Base-by-base conservation (phyloP, 306 rosid genomes). In the Dalbergia cultrata region DNA sequence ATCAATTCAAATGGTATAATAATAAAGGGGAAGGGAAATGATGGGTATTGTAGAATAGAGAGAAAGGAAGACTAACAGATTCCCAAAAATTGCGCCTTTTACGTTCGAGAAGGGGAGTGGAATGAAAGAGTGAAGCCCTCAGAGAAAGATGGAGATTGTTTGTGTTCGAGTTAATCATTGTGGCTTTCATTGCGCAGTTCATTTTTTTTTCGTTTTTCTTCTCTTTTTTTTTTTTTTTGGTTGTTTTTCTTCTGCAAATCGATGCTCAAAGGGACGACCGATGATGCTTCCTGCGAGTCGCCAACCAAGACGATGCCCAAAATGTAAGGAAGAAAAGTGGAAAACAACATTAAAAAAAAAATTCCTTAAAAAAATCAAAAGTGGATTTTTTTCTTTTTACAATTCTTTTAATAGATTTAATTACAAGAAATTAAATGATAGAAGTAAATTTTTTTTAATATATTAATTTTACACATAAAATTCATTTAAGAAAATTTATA, bases 101-200 rank as follows among this genome's bases (percentile, higher is more conserved):
- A 39, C 98, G 92, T 57, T 88, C 90, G 50, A 93, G 75, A 35
- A 87, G 71, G 6, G 97, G 88, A 49, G 98, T 84, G 13, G 98
- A 90, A 78, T 93, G 98, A 81, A 93, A 93, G 74, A 90, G 80
- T n/a, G 92, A 89, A 59, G 84, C 82, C 83, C 80, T 83, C 9
- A 86, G 14, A 43, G 75, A 67, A 68, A 82, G 33, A 83, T 73
- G 73, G 65, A 41, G 74, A 54, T 77, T 66, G 12, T 77, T 75
- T 49, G 39, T 31, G 60, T 86, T 91, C 13, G 92, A 79, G 79
- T 60, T 84, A 6, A 74, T 16, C n/a, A 87, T 67, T 10, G 88
- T 87, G 9, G 83, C 81, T 87, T 90, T 91, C 77, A 81, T 79
- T 83, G 84, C 81, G 81, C 85, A 63, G 44, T 75, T 88, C 97